Percentiles rank a stretch among this genome's conserved stretches.
Conservation (phyloP, 257 asterid species). For the Przewalskia tangutica region DNA sequence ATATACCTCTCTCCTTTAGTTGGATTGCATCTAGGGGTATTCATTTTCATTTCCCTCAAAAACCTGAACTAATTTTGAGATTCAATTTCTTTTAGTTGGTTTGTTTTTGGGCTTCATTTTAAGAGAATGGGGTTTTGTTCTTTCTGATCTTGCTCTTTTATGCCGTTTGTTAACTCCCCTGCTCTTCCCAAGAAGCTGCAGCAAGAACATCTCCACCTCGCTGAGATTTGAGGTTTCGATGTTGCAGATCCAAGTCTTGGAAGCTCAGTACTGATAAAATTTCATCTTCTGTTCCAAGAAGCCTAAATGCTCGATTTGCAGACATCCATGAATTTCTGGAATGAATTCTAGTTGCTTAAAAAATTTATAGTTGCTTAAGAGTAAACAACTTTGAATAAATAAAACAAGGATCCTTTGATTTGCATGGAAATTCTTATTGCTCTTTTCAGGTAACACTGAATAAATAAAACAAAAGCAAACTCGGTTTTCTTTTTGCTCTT, state of each 20-base stretch:
- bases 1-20: neutral
- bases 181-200: neutral
- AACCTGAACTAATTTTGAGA: neutral
- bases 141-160: neutral
- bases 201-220: neutral
- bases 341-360: neutral
- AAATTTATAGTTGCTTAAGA: neutral
- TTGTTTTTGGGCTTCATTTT: neutral
- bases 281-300: neutral
- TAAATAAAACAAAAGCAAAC: neutral
- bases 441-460: too few relatives aligned
- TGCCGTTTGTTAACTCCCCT: neutral
- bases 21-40: neutral
- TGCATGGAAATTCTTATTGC: too few relatives aligned
- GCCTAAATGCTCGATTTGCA: neutral
- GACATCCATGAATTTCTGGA: neutral
- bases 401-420: too few relatives aligned
- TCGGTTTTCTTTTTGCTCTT: neutral
- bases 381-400: neutral
- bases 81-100: neutral
- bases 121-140: neutral
- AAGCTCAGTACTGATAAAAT: neutral
- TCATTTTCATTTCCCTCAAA: neutral
- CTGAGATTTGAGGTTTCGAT: neutral
- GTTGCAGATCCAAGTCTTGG: neutral